Base-by-base conservation (phyloP, 2,329 filamentous ascomycete genomes). In the Pseudogymnoascus sp. region DNA sequence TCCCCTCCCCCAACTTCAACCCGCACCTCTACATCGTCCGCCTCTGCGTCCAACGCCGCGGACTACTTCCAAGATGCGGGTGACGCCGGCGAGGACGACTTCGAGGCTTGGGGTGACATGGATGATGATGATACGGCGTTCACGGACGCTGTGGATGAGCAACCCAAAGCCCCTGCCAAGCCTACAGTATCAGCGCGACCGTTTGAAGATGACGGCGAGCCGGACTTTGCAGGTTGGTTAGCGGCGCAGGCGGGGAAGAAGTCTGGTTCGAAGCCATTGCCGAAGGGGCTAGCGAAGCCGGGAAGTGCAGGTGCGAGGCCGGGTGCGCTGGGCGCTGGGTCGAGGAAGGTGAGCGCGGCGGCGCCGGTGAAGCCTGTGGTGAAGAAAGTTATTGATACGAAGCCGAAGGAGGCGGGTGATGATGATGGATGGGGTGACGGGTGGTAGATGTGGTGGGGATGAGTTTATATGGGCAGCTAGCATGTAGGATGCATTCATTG, bases 161-260 rank as follows among this genome's bases (percentile, higher is more conserved):
- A 65, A 2, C 31, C 61, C 2, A 43, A 69, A 1, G 68, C 68
- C 43, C 10, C 67, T 69, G 58, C 64, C 23, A 66, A 60, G 3
- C 58, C 63, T 14, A 65, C 58, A 59, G 69, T 73, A 16, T 67
- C 71, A 41, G 62, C 71, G 31, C 76, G 81, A 6, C 81, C 87
- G 0, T 93, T 89, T 66, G 90, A 93, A 64, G 92, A 96, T 68
- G 86, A 89, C 26, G 87, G 88, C 2, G 93, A 99, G 73, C 93
- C 93, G 0, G 94, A 97, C 74, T 97, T 99, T 74, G 93, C 92
- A 4, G 92, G 92, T 4, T 97, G 94, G 92, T 76, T 97, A 21
- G 92, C 91, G 11, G 92, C 92, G 11, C 91, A 97, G 72, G 85
- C 89, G 5, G 82, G 87, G 66, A 84, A 89, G 66, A 81, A 81